Percentiles rank a stretch among this genome's conserved stretches.
These are phyloP conservation scores for Lactarius tabidus DNA, from an alignment of 768 basidiomycete species.

Conservation along the genomic window DNA sequence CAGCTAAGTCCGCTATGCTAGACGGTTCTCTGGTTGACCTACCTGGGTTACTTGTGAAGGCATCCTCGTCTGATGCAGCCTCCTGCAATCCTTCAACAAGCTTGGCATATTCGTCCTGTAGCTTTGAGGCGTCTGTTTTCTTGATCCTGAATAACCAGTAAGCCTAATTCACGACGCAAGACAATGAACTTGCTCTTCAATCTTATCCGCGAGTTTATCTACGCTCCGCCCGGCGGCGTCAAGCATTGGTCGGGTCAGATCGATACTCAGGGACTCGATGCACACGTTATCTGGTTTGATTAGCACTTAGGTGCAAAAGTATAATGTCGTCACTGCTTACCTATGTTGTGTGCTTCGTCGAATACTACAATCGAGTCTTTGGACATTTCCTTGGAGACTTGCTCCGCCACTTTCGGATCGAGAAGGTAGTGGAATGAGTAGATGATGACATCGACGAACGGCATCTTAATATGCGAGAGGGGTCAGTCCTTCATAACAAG, in stretches of 20 bases:
- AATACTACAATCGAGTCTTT: constrained; percentile 99
- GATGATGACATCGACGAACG: constrained; percentile 93
- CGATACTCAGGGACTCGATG: constrained; percentile 96
- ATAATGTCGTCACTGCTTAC: constrained; percentile 39
- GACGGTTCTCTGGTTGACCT: constrained; percentile 40
- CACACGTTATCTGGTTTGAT: constrained; percentile 82
- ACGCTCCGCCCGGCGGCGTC: constrained; percentile 92
- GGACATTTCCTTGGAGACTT: constrained; percentile 95
- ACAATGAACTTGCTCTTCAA: constrained; percentile 73
- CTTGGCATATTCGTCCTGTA: constrained; percentile 95
- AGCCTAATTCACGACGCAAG: constrained; percentile 4
- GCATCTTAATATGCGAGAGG: constrained; percentile 55
- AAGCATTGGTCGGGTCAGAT: constrained; percentile 95
- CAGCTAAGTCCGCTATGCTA: constrained; percentile 12
- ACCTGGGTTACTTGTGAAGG: constrained; percentile 89
- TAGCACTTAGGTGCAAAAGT: constrained; percentile 10
- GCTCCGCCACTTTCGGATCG: constrained; percentile 98
- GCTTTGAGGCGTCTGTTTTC: constrained; percentile 83
- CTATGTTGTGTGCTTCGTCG: constrained; percentile 99
- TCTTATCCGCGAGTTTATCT: constrained; percentile 78
- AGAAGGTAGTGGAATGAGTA: constrained; percentile 99
- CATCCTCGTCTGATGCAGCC: constrained; percentile 67
- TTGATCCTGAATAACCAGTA: constrained; percentile 64
- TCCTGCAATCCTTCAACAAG: constrained; percentile 93
- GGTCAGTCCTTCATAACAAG: background rate